These are phyloP conservation scores for Graphilbum fragrans DNA, from an alignment of 2,329 filamentous ascomycete genomes.

Conservation along the genomic window DNA sequence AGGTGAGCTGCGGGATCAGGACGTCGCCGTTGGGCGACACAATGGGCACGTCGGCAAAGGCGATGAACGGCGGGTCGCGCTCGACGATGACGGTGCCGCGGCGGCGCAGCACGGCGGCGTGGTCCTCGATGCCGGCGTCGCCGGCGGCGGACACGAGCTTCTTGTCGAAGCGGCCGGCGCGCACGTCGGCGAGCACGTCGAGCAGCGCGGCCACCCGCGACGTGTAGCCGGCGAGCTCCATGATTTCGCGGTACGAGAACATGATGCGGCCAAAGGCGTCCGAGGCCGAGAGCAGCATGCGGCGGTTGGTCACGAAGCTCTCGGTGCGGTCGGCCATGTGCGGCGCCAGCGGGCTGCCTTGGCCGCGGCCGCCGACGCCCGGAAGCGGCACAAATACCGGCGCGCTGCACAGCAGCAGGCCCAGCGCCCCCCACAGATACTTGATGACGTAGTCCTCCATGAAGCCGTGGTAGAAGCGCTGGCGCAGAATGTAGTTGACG, in stretches of 20 bases:
- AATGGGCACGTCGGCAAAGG: conserved; percentile 44
- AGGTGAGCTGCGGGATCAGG: conserved; percentile 73
- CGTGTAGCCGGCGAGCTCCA: conserved; percentile 90
- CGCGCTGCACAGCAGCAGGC: conserved; percentile 81
- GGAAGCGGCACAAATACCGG: conserved; percentile 94
- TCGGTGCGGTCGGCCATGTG: conserved; percentile 62
- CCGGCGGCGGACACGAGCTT: conserved; percentile 75
- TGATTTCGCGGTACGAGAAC: conserved; percentile 97
- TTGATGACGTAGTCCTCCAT: conserved; percentile 99
- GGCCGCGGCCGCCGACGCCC: conserved; percentile 39
- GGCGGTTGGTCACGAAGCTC: conserved; percentile 84
- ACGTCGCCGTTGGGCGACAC: conserved; percentile 96
- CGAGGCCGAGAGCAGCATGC: conserved; percentile 84
- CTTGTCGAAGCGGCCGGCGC: conserved; percentile 86
- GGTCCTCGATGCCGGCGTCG: conserved; percentile 65
- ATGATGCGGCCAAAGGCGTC: conserved; percentile 93
- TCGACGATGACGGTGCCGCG: conserved; percentile 72
- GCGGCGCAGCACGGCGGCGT: conserved; percentile 70
- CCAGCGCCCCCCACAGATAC: conserved; percentile 95
- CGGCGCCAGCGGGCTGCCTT: neutral
- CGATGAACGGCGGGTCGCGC: conserved; percentile 38
- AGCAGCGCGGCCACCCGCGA: conserved; percentile 81
- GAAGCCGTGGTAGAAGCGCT: conserved; percentile 92
- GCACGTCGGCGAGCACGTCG: conserved; percentile 89
- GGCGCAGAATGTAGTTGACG: conserved; percentile 85